phyloP scores from a whole-genome alignment of 2,329 filamentous ascomycete species.

The Fusarium oxysporum region DNA sequence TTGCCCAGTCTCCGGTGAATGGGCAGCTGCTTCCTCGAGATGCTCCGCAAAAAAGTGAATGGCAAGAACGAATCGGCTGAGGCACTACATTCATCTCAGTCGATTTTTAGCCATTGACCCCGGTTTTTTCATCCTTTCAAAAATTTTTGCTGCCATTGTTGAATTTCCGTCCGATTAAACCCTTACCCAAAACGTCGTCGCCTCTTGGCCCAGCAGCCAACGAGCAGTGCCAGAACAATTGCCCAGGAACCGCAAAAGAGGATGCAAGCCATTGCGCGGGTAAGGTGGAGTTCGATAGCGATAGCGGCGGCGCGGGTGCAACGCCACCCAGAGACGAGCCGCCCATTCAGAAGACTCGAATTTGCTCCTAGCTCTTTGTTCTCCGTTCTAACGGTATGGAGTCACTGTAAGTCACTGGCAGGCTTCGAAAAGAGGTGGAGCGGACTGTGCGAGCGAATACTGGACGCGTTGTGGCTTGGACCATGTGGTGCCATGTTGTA shows the following conservation, averaged over 20 bases:
- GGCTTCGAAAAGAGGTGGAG: conserved; percentile 2
- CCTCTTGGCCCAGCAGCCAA: conserved; percentile 22
- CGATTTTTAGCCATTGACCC: conserved; percentile 28
- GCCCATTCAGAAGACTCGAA: conserved; percentile 27
- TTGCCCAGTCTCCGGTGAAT: background rate
- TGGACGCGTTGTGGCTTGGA: conserved; percentile 16
- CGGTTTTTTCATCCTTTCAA: conserved; percentile 22
- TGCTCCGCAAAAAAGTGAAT: conserved; percentile 35
- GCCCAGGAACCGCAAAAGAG: conserved; percentile 20
- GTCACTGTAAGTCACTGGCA: background rate
- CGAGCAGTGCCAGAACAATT: background rate
- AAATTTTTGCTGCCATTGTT: background rate
- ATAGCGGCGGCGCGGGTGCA: conserved; percentile 31
- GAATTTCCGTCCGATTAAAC: conserved; percentile 13
- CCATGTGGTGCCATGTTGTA: conserved; percentile 35
- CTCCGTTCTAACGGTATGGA: background rate
- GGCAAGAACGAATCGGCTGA: conserved; percentile 35
- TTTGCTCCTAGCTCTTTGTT: conserved; percentile 1
- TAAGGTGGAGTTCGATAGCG: conserved; percentile 38
- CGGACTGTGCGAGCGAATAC: conserved; percentile 16
- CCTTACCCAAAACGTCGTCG: conserved; percentile 28
- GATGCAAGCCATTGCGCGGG: conserved; percentile 39
- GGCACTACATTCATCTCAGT: conserved; percentile 16
- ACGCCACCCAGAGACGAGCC: conserved; percentile 25
- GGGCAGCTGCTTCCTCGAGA: conserved; percentile 15